Evolutionary conservation across 768 basidiomycete genomes (phyloP), one percentile per base, ranked within the genome.

Genomic region (Fomitopsis pulvina): DNA sequence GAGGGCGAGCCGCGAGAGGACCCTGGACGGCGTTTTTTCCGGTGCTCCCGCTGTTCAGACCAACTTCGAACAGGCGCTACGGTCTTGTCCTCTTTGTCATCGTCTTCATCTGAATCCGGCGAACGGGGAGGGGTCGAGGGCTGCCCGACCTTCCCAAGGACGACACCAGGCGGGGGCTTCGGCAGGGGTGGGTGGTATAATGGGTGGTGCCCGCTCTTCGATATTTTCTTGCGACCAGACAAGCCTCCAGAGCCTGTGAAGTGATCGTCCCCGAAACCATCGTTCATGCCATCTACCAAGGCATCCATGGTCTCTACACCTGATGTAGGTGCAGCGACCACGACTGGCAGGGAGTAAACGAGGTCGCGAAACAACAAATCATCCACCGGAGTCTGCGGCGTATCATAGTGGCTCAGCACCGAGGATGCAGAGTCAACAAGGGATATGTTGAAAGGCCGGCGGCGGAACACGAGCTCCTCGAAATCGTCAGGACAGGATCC

Each of bases 281-380:
- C 41, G 60, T 92, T 92, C 90, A 92, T 92, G 8, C 86, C 87
- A 56, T 91, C 89, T 6, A 92, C 90, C 47, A 92, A 66, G 11
- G 90, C 90, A 62, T 92, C 90, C 82, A 92, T 86, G 8, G 81
- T 81, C 68, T 91, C 89, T 8, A 92, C 87, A 2, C 87, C 88
- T 4, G 87, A 65, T 6, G 85, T 68, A 3, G 87, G 87, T 18
- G 88, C 87, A 39, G 87, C 78, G 18, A 92, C 88, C 24, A 87
- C 63, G 22, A 84, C 82, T 14, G 83, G 50, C 25, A 51, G n/a
- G 28, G 48, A 54, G 53, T 63, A 66, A 10, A 61, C 47, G 5
- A 57, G 56, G 16, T 58, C 58, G 21, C 62, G 59, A 48, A 61
- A 59, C 2, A 59, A 60, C 57, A 83, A 79, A 43, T 76, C 65